phyloP scores from a whole-genome alignment of 768 basidiomycete genomes.

The Amanita fuliginea region DNA sequence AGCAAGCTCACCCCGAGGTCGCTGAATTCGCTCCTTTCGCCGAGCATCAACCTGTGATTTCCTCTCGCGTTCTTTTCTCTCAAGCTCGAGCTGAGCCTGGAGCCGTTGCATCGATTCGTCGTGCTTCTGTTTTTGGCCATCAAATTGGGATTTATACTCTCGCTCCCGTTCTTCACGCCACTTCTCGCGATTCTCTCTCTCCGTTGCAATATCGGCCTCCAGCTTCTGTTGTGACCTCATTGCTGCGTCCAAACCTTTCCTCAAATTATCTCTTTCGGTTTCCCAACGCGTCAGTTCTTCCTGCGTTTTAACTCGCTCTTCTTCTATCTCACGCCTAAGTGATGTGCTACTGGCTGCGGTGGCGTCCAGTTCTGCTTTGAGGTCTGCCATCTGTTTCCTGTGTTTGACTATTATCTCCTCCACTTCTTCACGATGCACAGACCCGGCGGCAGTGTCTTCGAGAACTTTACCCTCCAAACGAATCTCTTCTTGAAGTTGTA shows the following conservation, averaged over 20 bases:
- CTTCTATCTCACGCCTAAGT: background rate
- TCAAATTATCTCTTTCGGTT: background rate
- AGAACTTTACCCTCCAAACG: slow-evolving; percentile 14
- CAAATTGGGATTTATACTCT: background rate
- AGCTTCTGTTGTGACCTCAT: background rate
- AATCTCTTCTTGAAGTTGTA: slow-evolving; percentile 11
- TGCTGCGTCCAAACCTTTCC: background rate
- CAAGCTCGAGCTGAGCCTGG: background rate
- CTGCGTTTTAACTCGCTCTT: background rate
- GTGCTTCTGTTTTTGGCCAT: background rate
- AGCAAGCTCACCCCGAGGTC: too few relatives aligned
- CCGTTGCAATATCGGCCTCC: background rate
- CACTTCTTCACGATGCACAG: slow-evolving; percentile 23
- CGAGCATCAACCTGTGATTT: background rate
- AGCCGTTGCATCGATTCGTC: background rate
- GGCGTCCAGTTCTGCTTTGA: background rate
- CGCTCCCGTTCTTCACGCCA: background rate
- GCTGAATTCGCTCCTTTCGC: too few relatives aligned
- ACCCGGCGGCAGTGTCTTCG: slow-evolving; percentile 25
- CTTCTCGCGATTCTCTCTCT: background rate
- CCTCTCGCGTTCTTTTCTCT: background rate
- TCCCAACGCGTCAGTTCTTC: background rate
- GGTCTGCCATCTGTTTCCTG: slow-evolving; percentile 19
- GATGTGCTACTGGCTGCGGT: background rate
- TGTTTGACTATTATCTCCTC: slow-evolving; percentile 21